phyloP scores from a whole-genome alignment of 345 rosid species.

The Raphanus sativus region DNA sequence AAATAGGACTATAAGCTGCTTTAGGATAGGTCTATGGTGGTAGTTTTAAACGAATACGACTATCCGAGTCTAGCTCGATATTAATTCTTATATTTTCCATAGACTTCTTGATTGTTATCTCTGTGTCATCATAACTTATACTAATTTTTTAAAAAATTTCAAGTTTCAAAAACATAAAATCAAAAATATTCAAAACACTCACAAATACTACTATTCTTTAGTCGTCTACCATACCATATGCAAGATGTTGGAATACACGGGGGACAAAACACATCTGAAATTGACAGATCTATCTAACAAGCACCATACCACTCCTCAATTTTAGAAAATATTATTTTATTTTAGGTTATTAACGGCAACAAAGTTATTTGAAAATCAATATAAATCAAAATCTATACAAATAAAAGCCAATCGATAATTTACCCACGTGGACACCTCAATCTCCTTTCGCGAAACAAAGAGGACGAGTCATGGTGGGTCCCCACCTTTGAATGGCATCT shows the following conservation, averaged over 20 bases:
- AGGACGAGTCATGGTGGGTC: constrained; percentile 37
- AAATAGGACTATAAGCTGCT: neutral
- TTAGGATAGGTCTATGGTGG: neutral
- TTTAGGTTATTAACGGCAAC: constrained; percentile 24
- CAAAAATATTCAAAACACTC: constrained; percentile 4
- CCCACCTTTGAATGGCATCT: constrained; percentile 40
- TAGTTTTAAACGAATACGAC: neutral
- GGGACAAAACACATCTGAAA: constrained; percentile 36
- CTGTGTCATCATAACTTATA: too few relatives aligned
- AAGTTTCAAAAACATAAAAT: constrained; percentile 11
- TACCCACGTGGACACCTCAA: constrained; percentile 39
- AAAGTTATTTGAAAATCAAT: constrained; percentile 4
- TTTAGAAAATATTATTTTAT: neutral
- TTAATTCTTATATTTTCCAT: neutral
- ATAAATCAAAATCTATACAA: constrained; percentile 8
- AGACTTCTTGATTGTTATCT: neutral
- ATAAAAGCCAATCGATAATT: constrained; percentile 3
- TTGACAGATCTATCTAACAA: constrained; percentile 15
- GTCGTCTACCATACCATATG: constrained; percentile 28
- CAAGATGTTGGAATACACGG: constrained; percentile 38
- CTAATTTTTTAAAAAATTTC: too few relatives aligned
- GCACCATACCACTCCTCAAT: constrained; percentile 8
- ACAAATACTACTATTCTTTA: constrained; percentile 25
- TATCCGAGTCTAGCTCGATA: neutral
- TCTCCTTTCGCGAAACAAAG: neutral